These are phyloP conservation scores for Pichia rugopelliculosa DNA, from an alignment of 805 yeast genomes.

Conservation along the genomic window DNA sequence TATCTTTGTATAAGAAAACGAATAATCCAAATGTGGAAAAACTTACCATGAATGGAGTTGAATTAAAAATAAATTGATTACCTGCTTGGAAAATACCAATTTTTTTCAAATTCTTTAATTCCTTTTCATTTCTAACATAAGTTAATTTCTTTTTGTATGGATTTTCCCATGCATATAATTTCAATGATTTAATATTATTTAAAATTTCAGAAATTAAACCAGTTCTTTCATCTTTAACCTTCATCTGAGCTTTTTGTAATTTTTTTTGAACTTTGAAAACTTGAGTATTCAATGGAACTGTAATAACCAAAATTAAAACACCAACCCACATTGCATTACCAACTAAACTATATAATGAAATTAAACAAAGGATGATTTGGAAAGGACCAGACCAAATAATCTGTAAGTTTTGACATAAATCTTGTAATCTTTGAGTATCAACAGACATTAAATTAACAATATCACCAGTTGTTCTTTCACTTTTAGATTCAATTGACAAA, in stretches of 20 bases:
- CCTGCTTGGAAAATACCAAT: conserved; percentile 70
- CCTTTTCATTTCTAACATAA: conserved; percentile 81
- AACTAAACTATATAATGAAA: conserved; percentile 60
- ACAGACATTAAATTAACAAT: conserved; percentile 93
- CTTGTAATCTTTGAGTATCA: conserved; percentile 84
- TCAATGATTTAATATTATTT: conserved; percentile 86
- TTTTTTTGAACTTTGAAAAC: conserved; percentile 62
- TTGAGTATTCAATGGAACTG: conserved; percentile 72
- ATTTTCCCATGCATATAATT: conserved; percentile 91
- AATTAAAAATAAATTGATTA: conserved; percentile 68
- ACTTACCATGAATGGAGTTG: conserved; percentile 85
- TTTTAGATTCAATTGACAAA: conserved; percentile 65
- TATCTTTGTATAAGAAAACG: conserved; percentile 40
- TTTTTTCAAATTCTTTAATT: conserved; percentile 63
- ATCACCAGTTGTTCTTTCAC: conserved; percentile 77
- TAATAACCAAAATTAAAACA: conserved; percentile 64
- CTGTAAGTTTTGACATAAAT: conserved; percentile 68
- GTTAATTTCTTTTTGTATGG: conserved; percentile 72
- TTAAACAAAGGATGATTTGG: conserved; percentile 70
- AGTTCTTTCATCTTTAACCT: conserved; percentile 84
- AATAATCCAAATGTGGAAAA: conserved; percentile 84
- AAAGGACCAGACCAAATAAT: conserved; percentile 91
- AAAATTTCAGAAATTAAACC: conserved; percentile 81
- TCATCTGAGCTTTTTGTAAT: conserved; percentile 82
- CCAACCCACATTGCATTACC: conserved; percentile 98